phyloP scores from a whole-genome alignment of 345 rosid genomes.

The Arabidopsis suecica region DNA sequence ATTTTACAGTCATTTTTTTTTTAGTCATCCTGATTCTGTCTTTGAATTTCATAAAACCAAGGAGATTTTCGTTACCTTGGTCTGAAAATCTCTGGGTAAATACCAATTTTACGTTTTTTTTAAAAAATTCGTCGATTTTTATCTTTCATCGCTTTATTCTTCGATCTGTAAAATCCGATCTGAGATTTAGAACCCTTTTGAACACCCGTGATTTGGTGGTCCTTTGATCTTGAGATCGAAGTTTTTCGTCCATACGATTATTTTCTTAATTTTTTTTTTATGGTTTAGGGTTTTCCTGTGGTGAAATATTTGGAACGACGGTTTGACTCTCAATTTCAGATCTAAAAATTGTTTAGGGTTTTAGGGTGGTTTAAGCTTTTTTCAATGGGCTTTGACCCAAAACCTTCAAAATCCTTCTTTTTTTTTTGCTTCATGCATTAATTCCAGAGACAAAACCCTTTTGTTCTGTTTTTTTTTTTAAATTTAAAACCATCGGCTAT shows the following conservation, averaged over 20 bases:
- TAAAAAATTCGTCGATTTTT: background rate
- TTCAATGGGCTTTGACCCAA: constrained; percentile 25
- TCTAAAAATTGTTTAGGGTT: constrained; percentile 36
- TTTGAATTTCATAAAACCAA: background rate
- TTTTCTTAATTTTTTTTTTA: background rate
- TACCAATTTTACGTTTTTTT: background rate
- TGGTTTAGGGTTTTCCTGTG: constrained; percentile 41
- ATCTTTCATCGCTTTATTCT: background rate
- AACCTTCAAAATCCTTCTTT: constrained; percentile 1
- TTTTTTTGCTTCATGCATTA: constrained; percentile 6
- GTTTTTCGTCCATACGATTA: background rate
- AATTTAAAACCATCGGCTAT: too few species aligned
- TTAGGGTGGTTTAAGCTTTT: constrained; percentile 35
- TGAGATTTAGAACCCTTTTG: constrained; percentile 22
- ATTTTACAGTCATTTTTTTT: background rate
- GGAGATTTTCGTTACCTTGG: background rate
- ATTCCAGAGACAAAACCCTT: background rate
- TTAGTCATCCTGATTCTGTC: background rate
- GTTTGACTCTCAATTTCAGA: constrained; percentile 26
- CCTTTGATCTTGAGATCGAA: constrained; percentile 22
- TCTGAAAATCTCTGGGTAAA: background rate
- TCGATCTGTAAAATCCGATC: constrained; percentile 41
- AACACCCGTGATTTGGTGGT: constrained; percentile 12
- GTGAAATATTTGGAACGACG: background rate
- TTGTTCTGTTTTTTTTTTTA: background rate